Percentiles rank a stretch among this genome's conserved stretches.
These are phyloP conservation scores for Kwoniella sp. DNA, from an alignment of 768 basidiomycete species.

Conservation along the genomic window DNA sequence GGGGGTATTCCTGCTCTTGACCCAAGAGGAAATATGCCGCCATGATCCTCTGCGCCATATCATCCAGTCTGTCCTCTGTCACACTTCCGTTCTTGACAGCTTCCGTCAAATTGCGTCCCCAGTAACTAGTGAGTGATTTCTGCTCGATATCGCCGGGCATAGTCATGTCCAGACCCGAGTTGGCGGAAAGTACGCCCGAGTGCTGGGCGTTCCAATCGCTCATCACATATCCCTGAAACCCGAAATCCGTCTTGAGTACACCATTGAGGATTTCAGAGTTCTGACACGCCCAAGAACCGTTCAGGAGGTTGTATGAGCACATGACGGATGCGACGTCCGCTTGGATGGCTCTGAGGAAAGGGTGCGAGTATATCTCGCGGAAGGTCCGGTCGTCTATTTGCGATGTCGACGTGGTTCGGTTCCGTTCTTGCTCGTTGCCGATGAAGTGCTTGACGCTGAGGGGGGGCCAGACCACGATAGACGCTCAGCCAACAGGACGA, in stretches of 20 bases:
- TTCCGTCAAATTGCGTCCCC: slow-evolving; percentile 68
- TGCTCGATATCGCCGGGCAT: slow-evolving; percentile 58
- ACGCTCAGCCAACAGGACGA: background rate
- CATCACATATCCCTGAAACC: slow-evolving; percentile 56
- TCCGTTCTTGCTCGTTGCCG: slow-evolving; percentile 60
- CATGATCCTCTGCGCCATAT: slow-evolving; percentile 73
- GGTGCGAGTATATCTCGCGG: slow-evolving; percentile 52
- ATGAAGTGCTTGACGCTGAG: slow-evolving; percentile 50
- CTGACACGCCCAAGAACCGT: slow-evolving; percentile 55
- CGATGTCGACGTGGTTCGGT: slow-evolving; percentile 58
- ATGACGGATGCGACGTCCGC: slow-evolving; percentile 67
- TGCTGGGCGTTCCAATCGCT: slow-evolving; percentile 54
- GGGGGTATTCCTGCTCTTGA: slow-evolving; percentile 63
- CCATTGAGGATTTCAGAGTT: slow-evolving; percentile 54
- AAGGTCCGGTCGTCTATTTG: slow-evolving; percentile 79
- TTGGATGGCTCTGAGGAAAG: slow-evolving; percentile 63
- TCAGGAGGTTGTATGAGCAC: slow-evolving; percentile 57
- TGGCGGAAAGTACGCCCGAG: slow-evolving; percentile 45
- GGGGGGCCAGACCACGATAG: background rate
- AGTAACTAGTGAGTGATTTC: slow-evolving; percentile 58
- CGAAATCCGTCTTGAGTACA: slow-evolving; percentile 56
- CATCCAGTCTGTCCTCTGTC: slow-evolving; percentile 59
- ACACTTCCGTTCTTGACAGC: slow-evolving; percentile 75
- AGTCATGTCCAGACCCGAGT: slow-evolving; percentile 53
- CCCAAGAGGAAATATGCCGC: slow-evolving; percentile 58